Base-by-base conservation (phyloP, 2,329 filamentous ascomycete species). In the Paracoccidioides brasiliensis region DNA sequence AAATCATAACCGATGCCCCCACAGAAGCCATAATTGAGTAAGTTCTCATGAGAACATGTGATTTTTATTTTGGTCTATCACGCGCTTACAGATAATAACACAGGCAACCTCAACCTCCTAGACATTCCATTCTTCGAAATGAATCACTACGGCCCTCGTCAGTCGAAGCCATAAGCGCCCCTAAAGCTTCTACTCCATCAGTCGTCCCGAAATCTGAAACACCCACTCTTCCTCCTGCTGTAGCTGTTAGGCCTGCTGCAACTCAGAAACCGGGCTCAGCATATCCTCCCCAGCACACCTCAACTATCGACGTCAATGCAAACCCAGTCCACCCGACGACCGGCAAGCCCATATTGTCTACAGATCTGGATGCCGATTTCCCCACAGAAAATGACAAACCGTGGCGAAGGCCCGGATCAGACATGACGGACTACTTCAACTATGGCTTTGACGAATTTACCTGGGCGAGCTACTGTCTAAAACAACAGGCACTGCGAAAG, bases 401-500 rank as follows among this genome's bases (percentile, higher is more conserved):
- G 15, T 98, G 93, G 93, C 84, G 93, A 46, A 85, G 90, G 61
- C 93, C 93, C 0, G 93, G 93, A 49, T 90, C 91, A 9, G 93
- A 98, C 66, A 82, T 95, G 55, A 93, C 87, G 57, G 93, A 98
- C 69, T 97, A 95, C 74, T 97, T 97, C 80, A 97, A 97, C 76
- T 97, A 97, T 72, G 91, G 91, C 57, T 97, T 97, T 67, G 91
- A 97, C 72, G 91, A 97, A 71, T 97, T 96, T 71, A 95, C 90
- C 0, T 98, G 93, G 93, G 87, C 90, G 5, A 81, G 90, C 54
- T 98, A 98, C 69, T 90, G 90, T 37, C 78, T 89, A 57, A 94
- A 95, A 66, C 93, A 97, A 69, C 84, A 93, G 61, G 78, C 77
- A 30, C 78, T 96, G 64, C 81, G 86, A 15, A 82, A 82, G 61